Evolutionary conservation across 139 green algal genomes (phyloP).

Genomic region (Micractinium sp.): DNA sequence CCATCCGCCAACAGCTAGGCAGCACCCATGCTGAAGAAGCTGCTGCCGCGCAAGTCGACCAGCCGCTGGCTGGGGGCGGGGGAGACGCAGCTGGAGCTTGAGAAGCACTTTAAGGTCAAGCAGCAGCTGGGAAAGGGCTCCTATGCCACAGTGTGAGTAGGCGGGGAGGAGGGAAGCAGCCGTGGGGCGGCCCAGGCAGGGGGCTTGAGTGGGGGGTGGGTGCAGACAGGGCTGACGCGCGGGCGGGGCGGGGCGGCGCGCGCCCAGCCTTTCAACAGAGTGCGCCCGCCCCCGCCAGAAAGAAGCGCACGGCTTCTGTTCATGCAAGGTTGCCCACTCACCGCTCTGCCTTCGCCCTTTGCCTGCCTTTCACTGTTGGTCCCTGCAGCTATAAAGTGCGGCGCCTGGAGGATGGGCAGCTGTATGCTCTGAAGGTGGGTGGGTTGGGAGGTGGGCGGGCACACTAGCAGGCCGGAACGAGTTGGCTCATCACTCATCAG

Average conservation of each 20-base stretch:
- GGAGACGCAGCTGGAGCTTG: constrained; percentile 15
- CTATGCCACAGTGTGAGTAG: constrained; percentile 1
- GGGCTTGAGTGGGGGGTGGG: too few relatives aligned
- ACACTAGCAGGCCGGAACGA: too few relatives aligned
- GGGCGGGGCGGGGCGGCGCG: too few relatives aligned
- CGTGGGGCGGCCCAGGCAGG: too few relatives aligned
- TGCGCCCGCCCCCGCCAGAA: background rate
- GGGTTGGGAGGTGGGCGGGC: too few relatives aligned
- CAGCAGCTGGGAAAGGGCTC: constrained; percentile 1
- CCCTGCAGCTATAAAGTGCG: background rate
- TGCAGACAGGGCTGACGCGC: background rate
- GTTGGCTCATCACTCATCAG: too few relatives aligned
- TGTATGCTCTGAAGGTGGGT: constrained; percentile 20
- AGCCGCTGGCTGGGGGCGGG: constrained; percentile 12
- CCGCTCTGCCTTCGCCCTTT: too few relatives aligned
- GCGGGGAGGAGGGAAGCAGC: too few relatives aligned
- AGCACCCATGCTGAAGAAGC: constrained; percentile 6
- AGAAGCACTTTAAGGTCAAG: background rate
- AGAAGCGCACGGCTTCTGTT: background rate
- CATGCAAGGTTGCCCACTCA: background rate
- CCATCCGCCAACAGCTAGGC: background rate
- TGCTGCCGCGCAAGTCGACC: background rate
- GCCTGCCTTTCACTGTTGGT: background rate
- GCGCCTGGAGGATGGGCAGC: background rate
- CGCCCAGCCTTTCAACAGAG: background rate